Evolutionary conservation across 1,139 yeast genomes (phyloP), one percentile per base, ranked within the genome.

Genomic region (Eremothecium coryli): DNA sequence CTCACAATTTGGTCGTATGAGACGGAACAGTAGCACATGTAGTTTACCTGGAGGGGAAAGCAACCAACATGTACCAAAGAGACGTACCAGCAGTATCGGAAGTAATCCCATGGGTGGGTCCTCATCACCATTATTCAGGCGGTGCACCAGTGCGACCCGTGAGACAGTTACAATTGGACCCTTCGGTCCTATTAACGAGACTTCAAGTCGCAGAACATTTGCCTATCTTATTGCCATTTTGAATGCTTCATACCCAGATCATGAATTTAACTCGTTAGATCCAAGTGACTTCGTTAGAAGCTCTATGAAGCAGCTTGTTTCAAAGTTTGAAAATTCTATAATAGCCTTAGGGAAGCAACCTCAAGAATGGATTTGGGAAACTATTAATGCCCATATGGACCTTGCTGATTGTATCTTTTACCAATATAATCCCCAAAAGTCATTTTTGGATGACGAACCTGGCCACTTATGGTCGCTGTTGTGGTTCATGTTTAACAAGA

Each of bases 191-290:
- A 67, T 90, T 31, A 82, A 80, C 50, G 81, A 79, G 46, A 74
- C 80, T 4, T 76, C 93, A 1, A 81, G 94, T 21, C 71, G 95
- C 44, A 79, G 84, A 58, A 79, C 90, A 1, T 90, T 90, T 65
- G 93, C 96, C 0, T 84, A 88, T 55, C 65, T 90, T 37, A 82
- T 90, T 40, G 93, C 94, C 2, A 88, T 90, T 23, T 66, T 90
- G 36, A 90, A 90, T 57, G 84, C 93, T 8, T 79, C 93, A 1
- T 90, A 84, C 54, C 97, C 98, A 0, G 98, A 90, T 56, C 95
- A 90, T 53, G 98, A 90, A 54, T 90, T 88, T 50, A 73, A 93
- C 10, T 72, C 78, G 23, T 70, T 90, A 40, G 88, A 85, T 53
- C 98, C 98, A 2, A 73, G 79, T 13, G 86, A 85, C 45, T 94